Percentiles rank a stretch among this genome's conserved stretches.
phyloP scores from a whole-genome alignment of 352 stramenopile genomes.

The Phytopythium montanum region DNA sequence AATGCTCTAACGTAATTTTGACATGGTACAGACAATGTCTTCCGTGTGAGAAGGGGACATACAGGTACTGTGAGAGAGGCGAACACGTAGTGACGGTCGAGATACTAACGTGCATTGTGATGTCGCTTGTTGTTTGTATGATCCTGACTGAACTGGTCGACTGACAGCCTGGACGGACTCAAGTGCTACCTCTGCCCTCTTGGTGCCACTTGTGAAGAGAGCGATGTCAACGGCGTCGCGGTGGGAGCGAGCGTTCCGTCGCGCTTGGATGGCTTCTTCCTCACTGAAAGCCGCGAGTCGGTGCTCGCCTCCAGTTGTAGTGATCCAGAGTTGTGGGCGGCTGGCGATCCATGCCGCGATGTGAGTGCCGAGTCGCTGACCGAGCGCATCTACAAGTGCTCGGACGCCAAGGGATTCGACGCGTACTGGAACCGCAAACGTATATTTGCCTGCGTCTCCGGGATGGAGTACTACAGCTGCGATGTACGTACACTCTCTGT shows the following conservation, averaged over 20 bases:
- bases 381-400: conserved; percentile 42
- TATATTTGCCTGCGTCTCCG: conserved; percentile 57
- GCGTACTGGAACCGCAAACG: conserved; percentile 50
- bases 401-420: conserved; percentile 28
- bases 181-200: conserved; percentile 60
- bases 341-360: conserved; percentile 45
- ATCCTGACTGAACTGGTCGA: neutral
- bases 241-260: conserved; percentile 40
- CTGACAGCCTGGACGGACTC: conserved; percentile 50
- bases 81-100: neutral
- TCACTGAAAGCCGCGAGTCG: conserved; percentile 37
- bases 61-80: conserved; percentile 31
- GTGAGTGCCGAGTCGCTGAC: conserved; percentile 25
- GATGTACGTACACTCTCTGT: conserved; percentile 32
- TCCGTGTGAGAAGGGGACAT: conserved; percentile 55
- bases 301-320: conserved; percentile 32
- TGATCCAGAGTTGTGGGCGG: conserved; percentile 32
- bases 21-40: conserved; percentile 33
- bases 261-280: conserved; percentile 41
- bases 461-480: conserved; percentile 57
- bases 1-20: neutral
- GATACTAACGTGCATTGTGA: neutral
- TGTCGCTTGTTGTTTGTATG: too few species aligned
- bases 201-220: conserved; percentile 43
- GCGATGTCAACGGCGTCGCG: conserved; percentile 21